phyloP scores from a whole-genome alignment of 2,329 filamentous ascomycete genomes.

The Harringtonia aguacate region DNA sequence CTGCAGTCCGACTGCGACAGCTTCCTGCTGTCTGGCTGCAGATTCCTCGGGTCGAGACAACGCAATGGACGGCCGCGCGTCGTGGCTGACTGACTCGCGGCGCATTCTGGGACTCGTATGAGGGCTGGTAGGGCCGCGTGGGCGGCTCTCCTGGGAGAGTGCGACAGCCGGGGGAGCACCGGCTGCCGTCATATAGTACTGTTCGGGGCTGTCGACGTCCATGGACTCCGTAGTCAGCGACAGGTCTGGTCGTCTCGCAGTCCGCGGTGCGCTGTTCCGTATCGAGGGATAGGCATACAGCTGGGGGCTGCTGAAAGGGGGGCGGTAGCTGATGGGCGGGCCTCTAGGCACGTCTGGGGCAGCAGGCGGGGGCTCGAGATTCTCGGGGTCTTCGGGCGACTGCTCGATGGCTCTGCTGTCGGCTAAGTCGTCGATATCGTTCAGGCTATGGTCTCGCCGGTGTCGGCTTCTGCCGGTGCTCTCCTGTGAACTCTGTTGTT shows the following conservation, averaged over 20 bases:
- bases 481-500: conserved; percentile 3
- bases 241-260: conserved; percentile 12
- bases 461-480: conserved; percentile 16
- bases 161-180: not conserved
- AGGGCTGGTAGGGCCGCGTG: not conserved
- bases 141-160: not conserved
- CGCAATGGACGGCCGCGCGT: conserved; percentile 6
- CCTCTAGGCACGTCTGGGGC: conserved; percentile 52
- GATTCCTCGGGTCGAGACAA: too few relatives aligned
- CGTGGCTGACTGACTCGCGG: conserved; percentile 2
- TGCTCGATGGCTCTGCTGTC: not conserved
- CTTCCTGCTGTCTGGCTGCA: conserved; percentile 11
- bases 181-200: conserved; percentile 19
- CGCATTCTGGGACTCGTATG: not conserved
- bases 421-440: conserved; percentile 14
- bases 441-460: conserved; percentile 30
- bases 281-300: conserved; percentile 15
- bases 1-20: too few relatives aligned
- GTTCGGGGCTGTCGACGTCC: conserved; percentile 14
- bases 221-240: conserved; percentile 8
- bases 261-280: not conserved
- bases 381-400: not conserved
- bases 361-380: conserved; percentile 28
- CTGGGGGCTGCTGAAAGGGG: conserved; percentile 24
- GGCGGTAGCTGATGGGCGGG: conserved; percentile 46